phyloP scores from a whole-genome alignment of 2,329 filamentous ascomycete genomes.

The Verticillium zaregamsianum region DNA sequence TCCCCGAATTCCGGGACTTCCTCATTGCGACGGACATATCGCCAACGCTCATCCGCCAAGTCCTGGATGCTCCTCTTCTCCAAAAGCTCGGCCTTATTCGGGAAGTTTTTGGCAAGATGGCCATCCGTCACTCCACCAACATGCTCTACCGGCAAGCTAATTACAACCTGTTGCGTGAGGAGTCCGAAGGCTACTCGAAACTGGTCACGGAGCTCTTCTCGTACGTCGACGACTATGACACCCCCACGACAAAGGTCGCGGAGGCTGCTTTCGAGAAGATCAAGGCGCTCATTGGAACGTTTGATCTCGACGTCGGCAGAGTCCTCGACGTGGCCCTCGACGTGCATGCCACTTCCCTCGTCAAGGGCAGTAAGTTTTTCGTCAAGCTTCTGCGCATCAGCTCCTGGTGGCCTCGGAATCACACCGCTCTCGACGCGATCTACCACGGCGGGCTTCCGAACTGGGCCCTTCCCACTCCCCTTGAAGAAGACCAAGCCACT shows the following conservation, averaged over 20 bases:
- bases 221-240: slow-evolving; percentile 46
- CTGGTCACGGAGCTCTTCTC: slow-evolving; percentile 94
- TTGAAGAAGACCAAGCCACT: slow-evolving; percentile 63
- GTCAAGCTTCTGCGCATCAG: slow-evolving; percentile 87
- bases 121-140: slow-evolving; percentile 87
- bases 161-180: slow-evolving; percentile 92
- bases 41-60: slow-evolving; percentile 67
- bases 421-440: slow-evolving; percentile 31
- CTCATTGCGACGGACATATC: slow-evolving; percentile 70
- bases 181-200: slow-evolving; percentile 95
- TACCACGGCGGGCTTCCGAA: slow-evolving; percentile 67
- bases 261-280: slow-evolving; percentile 86
- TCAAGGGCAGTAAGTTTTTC: slow-evolving; percentile 92
- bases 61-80: slow-evolving; percentile 76
- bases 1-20: slow-evolving; percentile 58
- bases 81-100: slow-evolving; percentile 75
- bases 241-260: slow-evolving; percentile 66
- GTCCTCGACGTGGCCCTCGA: slow-evolving; percentile 93
- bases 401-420: slow-evolving; percentile 87
- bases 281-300: slow-evolving; percentile 92
- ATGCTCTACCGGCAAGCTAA: slow-evolving; percentile 93
- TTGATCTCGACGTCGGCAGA: slow-evolving; percentile 92
- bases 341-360: slow-evolving; percentile 87
- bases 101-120: slow-evolving; percentile 77
- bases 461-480: slow-evolving; percentile 73